phyloP scores from a whole-genome alignment of 2,329 filamentous ascomycete species.

The Alternaria triticimaculans region DNA sequence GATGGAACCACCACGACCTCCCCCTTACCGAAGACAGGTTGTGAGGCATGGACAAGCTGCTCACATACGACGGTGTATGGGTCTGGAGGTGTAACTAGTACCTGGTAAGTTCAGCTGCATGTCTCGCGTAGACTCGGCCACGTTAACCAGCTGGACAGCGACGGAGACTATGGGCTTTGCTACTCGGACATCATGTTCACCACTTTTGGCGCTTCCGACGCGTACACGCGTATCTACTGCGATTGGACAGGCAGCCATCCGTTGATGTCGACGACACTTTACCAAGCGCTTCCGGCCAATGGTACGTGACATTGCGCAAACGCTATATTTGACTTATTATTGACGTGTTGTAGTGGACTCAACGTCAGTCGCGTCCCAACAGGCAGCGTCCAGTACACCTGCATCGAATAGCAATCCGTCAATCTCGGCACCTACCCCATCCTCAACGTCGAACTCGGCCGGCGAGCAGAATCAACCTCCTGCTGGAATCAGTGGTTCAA shows the following conservation, averaged over 20 bases:
- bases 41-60: conserved; percentile 6
- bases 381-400: neutral
- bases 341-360: neutral
- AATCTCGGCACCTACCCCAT: neutral
- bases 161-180: neutral
- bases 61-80: neutral
- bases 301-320: neutral
- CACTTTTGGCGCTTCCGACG: neutral
- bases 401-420: neutral
- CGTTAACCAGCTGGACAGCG: neutral
- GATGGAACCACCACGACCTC: neutral
- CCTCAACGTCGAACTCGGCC: neutral
- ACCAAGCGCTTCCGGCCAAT: neutral
- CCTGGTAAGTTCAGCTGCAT: neutral
- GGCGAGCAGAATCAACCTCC: neutral
- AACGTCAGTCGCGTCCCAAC: neutral
- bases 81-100: neutral
- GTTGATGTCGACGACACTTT: neutral
- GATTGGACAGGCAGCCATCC: conserved; percentile 2
- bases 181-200: conserved; percentile 1
- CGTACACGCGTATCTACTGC: conserved; percentile 4
- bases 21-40: neutral
- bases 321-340: too few species aligned
- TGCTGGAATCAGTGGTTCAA: too few species aligned
- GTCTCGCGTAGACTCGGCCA: neutral